Conservation (phyloP, 129 eudicot genomes). For the Centella asiatica region DNA sequence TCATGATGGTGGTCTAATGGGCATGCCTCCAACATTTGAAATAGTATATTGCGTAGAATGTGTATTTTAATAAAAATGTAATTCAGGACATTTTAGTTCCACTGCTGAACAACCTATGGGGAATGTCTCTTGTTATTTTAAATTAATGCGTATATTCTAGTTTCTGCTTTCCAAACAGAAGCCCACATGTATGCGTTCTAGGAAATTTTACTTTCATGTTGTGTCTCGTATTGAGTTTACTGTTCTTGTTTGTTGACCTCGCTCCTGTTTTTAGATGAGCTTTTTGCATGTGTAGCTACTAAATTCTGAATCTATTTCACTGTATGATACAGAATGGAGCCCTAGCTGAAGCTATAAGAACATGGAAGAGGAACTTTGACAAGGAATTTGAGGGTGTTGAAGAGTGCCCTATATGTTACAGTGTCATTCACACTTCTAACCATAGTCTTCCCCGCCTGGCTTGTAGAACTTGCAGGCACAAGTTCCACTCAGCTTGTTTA, state of each 20-base stretch:
- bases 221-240: background rate
- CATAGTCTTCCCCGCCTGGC: conserved; percentile 88
- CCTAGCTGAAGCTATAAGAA: conserved; percentile 90
- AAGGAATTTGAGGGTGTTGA: conserved; percentile 98
- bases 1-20: too few species aligned
- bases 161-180: too few species aligned
- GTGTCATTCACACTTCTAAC: conserved; percentile 84
- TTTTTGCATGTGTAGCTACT: background rate
- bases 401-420: conserved; percentile 97
- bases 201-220: too few species aligned
- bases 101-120: too few species aligned
- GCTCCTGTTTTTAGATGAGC: background rate
- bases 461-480: conserved; percentile 97
- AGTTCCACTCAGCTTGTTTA: conserved; percentile 88
- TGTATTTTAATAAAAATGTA: too few species aligned
- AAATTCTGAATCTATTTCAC: background rate
- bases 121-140: too few species aligned
- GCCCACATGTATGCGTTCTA: too few species aligned
- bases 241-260: background rate
- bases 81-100: too few species aligned
- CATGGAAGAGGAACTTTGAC: conserved; percentile 92
- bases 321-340: conserved; percentile 72
- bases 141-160: too few species aligned
- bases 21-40: too few species aligned
- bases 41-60: too few species aligned